Percentiles rank a stretch among this genome's conserved stretches.
phyloP scores from a whole-genome alignment of 139 green algal species.

The Volvox reticuliferus region DNA sequence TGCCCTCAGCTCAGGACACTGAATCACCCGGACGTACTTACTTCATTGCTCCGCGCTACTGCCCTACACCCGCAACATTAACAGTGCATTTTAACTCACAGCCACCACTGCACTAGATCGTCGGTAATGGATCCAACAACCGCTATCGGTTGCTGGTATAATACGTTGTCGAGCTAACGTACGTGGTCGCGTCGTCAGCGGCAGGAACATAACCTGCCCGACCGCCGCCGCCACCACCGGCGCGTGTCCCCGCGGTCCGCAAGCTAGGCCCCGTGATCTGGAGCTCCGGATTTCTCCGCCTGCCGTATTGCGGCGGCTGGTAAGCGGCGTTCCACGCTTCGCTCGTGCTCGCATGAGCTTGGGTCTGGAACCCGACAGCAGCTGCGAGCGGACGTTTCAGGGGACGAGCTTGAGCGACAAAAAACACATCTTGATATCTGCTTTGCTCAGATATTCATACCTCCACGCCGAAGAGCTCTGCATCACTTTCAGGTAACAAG shows the following conservation, averaged over 20 bases:
- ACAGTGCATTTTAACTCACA: no score
- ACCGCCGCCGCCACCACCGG: conserved; percentile 11
- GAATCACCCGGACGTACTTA: no score
- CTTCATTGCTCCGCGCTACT: no score
- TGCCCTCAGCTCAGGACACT: no score
- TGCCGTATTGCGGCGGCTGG: conserved; percentile 56
- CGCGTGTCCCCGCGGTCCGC: background rate
- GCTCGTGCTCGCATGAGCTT: conserved; percentile 15
- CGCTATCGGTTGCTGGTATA: conserved; percentile 28
- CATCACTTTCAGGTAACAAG: no score
- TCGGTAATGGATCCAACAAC: background rate
- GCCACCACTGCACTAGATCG: no score
- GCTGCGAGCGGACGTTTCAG: background rate
- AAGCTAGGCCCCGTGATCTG: conserved; percentile 58
- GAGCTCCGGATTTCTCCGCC: conserved; percentile 51
- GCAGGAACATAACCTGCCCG: conserved; percentile 31
- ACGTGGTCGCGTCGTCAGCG: conserved; percentile 59
- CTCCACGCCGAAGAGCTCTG: no score
- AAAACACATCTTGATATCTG: no score
- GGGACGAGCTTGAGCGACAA: no score
- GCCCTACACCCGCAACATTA: no score
- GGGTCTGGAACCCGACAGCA: background rate
- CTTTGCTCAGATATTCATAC: no score
- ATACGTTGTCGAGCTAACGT: conserved; percentile 52
- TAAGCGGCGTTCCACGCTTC: conserved; percentile 54